Evolutionary conservation across 2,329 filamentous ascomycete genomes (phyloP).

Genomic region (Alternaria ventricosa): DNA sequence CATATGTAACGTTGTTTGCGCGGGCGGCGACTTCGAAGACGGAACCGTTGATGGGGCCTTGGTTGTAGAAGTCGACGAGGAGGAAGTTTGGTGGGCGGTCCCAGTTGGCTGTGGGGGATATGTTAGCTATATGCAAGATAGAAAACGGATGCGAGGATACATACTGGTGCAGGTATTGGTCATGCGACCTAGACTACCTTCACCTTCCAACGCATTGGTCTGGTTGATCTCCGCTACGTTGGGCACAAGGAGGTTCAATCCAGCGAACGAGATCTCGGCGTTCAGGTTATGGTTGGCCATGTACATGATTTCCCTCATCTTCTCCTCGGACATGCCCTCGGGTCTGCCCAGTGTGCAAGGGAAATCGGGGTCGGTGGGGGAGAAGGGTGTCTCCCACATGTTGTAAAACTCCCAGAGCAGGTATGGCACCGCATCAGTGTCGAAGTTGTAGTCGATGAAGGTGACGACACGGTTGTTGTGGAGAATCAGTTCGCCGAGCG

Average conservation of each 20-base stretch:
- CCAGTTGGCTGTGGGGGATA: conserved; percentile 35
- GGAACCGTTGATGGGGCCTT: conserved; percentile 44
- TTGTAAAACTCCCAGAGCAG: conserved; percentile 88
- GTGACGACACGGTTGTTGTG: conserved; percentile 47
- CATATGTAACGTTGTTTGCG: conserved; percentile 76
- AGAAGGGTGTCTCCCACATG: conserved; percentile 92
- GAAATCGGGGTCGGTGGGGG: conserved; percentile 71
- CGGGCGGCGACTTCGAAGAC: conserved; percentile 50
- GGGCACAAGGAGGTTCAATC: conserved; percentile 42
- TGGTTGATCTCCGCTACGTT: conserved; percentile 44
- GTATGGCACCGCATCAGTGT: conserved; percentile 81
- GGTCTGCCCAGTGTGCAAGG: conserved; percentile 82
- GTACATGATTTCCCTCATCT: conserved; percentile 70
- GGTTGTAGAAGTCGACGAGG: conserved; percentile 52
- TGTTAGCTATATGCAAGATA: neutral
- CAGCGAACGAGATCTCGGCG: conserved; percentile 62
- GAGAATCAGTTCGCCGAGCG: conserved; percentile 67
- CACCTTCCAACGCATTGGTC: conserved; percentile 45
- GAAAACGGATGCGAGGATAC: conserved; percentile 8
- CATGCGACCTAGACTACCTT: conserved; percentile 45
- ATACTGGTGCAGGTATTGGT: conserved; percentile 43
- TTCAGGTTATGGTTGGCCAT: conserved; percentile 95
- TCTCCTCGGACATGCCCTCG: conserved; percentile 64
- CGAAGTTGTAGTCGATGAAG: conserved; percentile 61
- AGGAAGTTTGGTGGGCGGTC: conserved; percentile 50